Evolutionary conservation across 352 stramenopile species (phyloP), one percentile per base, ranked within the genome.

Genomic region (Phytophthora pseudosyringae): DNA sequence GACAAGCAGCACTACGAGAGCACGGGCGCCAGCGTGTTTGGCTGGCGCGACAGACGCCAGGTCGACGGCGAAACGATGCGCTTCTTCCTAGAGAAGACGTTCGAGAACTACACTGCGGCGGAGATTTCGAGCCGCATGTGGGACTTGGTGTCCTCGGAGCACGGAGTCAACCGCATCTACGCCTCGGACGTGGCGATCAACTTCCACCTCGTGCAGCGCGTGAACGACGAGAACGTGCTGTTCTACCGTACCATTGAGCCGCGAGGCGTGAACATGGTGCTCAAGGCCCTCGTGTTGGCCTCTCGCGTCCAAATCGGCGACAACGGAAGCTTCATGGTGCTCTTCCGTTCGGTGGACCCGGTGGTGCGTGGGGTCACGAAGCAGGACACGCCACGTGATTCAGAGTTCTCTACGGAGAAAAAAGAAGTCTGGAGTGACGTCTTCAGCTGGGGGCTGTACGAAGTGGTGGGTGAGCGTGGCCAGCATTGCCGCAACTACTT

Each of bases 391-490:
- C 6, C n/a, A 4, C 57, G 41, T 26, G 11, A 28, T n/a, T 73
- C 72, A 31, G 53, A 38, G 9, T 75, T 80, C 15, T 62, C 62
- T 5, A 49, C 29, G 1, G 18, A 57, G 13, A 72, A 64, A 16
- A 64, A 62, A 35, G 72, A 84, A 57, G 31, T 81, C 1, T 89
- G 82, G 80, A 72, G 64, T 9, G 80, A 91, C 31, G 81, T 86
- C 53, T 88, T 88, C 49, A 84, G 76, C 39, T 91, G 80, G 78
- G 80, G 82, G 0, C 59, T 88, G n/a, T 88, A 88, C 33, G 82
- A 91, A 53, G 44, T 57, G 25, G 57, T 53, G 0, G 80, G 78
- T 2, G 60, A 75, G 3, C 36, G 64, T 6, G 51, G 69, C 13
- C 64, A 83, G 32, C 71, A 86, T 53, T 90, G 81, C 47, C 69